Percentiles rank a stretch among this genome's conserved stretches.
phyloP scores from a whole-genome alignment of 352 stramenopile species.

The Salisapilia sapeloensis region DNA sequence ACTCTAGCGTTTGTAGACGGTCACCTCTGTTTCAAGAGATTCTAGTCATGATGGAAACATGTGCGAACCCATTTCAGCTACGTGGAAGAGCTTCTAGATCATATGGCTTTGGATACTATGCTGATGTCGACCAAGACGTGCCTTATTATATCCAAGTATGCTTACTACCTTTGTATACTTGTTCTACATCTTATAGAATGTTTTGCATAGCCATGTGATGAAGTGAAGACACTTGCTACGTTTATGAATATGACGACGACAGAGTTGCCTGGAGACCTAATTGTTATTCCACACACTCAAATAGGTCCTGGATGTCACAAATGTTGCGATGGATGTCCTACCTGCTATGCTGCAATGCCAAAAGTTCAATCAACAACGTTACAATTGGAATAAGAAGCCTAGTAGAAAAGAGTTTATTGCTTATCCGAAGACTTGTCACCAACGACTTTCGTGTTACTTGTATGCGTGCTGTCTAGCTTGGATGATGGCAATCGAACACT shows the following conservation, averaged over 20 bases:
- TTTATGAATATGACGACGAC: slow-evolving; percentile 57
- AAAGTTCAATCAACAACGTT: slow-evolving; percentile 6
- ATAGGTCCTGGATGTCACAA: slow-evolving; percentile 48
- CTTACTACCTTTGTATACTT: no score
- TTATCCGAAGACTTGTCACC: slow-evolving; percentile 12
- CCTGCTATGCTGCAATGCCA: slow-evolving; percentile 12
- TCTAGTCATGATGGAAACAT: slow-evolving; percentile 32
- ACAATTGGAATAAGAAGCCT: no score
- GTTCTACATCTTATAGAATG: no score
- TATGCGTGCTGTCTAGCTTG: slow-evolving; percentile 3
- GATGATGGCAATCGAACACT: slow-evolving; percentile 13
- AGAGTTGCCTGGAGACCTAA: slow-evolving; percentile 46
- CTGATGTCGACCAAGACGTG: slow-evolving; percentile 13
- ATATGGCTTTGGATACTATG: slow-evolving; percentile 62
- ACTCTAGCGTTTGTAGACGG: slow-evolving; percentile 8
- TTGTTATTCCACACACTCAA: slow-evolving; percentile 66
- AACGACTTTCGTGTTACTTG: slow-evolving; percentile 28
- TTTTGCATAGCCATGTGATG: no score
- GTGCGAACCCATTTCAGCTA: slow-evolving; percentile 45
- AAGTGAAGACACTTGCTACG: no score
- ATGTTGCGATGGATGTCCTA: slow-evolving; percentile 39
- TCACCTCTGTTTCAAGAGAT: slow-evolving; percentile 66
- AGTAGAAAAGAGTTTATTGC: no score
- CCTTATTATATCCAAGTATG: no score
- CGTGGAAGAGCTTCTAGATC: slow-evolving; percentile 42